Evolutionary conservation across 805 yeast species (phyloP).

Genomic region (Brettanomyces custersianus): DNA sequence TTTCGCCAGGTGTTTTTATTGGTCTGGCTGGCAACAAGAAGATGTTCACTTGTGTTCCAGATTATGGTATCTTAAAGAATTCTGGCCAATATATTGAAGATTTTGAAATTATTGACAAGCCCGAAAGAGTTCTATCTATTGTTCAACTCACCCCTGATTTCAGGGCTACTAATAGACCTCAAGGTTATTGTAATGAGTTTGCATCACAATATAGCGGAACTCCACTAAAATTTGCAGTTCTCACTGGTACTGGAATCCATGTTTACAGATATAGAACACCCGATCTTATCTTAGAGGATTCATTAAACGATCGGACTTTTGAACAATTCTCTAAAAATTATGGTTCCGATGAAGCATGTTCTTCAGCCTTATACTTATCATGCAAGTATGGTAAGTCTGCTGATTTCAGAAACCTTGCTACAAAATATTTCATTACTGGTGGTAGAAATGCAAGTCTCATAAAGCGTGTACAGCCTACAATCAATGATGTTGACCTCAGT

Average conservation of each 20-base stretch:
- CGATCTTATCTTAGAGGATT: conserved; percentile 59
- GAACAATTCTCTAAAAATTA: conserved; percentile 65
- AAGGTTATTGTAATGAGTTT: conserved; percentile 76
- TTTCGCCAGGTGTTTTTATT: conserved; percentile 83
- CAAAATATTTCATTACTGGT: conserved; percentile 41
- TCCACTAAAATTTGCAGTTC: conserved; percentile 67
- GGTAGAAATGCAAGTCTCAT: conserved; percentile 42
- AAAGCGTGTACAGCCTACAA: conserved; percentile 29
- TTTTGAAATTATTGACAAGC: conserved; percentile 61
- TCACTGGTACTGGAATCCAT: conserved; percentile 73
- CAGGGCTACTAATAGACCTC: conserved; percentile 65
- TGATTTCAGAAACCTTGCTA: conserved; percentile 36
- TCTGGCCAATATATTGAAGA: conserved; percentile 69
- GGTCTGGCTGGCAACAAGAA: conserved; percentile 49
- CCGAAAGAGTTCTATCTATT: conserved; percentile 55
- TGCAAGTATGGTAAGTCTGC: conserved; percentile 62
- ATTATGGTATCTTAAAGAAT: conserved; percentile 74
- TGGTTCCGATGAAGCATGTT: conserved; percentile 85
- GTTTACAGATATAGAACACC: conserved; percentile 75
- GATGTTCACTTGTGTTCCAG: conserved; percentile 66
- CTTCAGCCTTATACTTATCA: conserved; percentile 77
- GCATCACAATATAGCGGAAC: conserved; percentile 74
- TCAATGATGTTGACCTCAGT: conserved; percentile 77
- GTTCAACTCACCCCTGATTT: conserved; percentile 61
- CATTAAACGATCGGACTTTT: conserved; percentile 57